phyloP scores from a whole-genome alignment of 306 rosid species.

The Cercis canadensis region DNA sequence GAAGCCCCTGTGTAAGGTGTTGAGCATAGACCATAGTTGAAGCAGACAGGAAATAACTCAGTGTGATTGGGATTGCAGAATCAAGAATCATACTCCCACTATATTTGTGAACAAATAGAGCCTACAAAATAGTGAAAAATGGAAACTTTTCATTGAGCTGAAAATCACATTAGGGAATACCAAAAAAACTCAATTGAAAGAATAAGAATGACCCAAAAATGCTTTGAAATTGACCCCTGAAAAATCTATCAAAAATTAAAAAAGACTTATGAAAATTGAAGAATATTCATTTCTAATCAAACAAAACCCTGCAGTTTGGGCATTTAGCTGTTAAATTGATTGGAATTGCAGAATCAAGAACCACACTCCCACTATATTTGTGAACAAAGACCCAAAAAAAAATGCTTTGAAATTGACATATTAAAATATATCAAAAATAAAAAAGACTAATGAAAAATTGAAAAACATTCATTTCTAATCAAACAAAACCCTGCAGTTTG shows the following conservation, averaged over 20 bases:
- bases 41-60: slow-evolving; percentile 56
- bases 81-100: slow-evolving; percentile 66
- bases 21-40: slow-evolving; percentile 67
- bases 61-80: slow-evolving; percentile 52
- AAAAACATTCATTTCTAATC: too few relatives aligned
- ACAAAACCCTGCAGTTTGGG: too few relatives aligned
- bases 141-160: background rate
- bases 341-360: background rate
- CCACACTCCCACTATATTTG: slow-evolving; percentile 73
- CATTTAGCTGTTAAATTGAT: too few relatives aligned
- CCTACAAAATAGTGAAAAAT: slow-evolving; percentile 46
- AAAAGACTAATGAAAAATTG: too few relatives aligned
- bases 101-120: slow-evolving; percentile 71
- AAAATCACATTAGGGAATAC: background rate
- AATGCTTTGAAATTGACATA: too few relatives aligned
- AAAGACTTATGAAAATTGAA: too few relatives aligned
- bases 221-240: too few relatives aligned
- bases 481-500: too few relatives aligned
- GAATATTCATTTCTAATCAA: too few relatives aligned
- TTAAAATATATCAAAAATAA: too few relatives aligned
- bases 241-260: too few relatives aligned
- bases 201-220: too few relatives aligned
- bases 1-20: slow-evolving; percentile 54
- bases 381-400: slow-evolving; percentile 57
- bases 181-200: background rate